Evolutionary conservation across 495 filamentous ascomycete genomes (phyloP), one percentile per base, ranked within the genome.

Genomic region (Cudoniella acicularis): DNA sequence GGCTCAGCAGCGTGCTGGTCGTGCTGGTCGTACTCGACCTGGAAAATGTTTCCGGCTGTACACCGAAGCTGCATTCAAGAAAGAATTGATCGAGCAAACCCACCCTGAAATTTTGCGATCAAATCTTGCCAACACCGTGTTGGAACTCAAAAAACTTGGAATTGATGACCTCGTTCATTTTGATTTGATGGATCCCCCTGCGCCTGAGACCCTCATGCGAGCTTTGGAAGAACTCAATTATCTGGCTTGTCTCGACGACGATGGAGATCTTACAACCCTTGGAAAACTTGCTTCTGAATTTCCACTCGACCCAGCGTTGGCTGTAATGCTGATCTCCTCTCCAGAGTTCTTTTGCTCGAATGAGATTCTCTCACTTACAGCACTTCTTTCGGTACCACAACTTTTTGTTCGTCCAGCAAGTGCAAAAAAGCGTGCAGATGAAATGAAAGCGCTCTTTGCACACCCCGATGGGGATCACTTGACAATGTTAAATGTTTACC

Each of bases 341-440:
- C 94, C 94, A 1, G 95, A 99, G 65, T 99, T 98, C 73, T 96
- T 92, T 75, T 99, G 95, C 80, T 96, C 92, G 13, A 98, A 96
- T 70, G 95, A 99, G 74, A 92, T 99, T 41, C 82, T 99, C 3
- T 98, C 94, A 23, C 89, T 98, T 63, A 96, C 91, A 0, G 87
- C 95, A 1, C 82, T 99, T 3, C 86, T 99, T 3, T 98, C 94
- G 0, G 93, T 97, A 8, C 94, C 94, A 0, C 89, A 96, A 67
- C 85, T 99, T 49, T 99, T 96, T 70, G 87, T 95, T 43, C 88
- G 94, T 1, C 94, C 94, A 3, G 85, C 87, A 23, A 83, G 82
- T 54, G 85, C 88, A 45, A 86, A 90, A 24, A 93, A 95, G 72
- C 84, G 88, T n/a, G 94, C 95, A 26, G 95, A 99, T 66, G 93